These are phyloP conservation scores for Pleurotus cornucopiae DNA, from an alignment of 768 basidiomycete genomes.

Conservation along the genomic window DNA sequence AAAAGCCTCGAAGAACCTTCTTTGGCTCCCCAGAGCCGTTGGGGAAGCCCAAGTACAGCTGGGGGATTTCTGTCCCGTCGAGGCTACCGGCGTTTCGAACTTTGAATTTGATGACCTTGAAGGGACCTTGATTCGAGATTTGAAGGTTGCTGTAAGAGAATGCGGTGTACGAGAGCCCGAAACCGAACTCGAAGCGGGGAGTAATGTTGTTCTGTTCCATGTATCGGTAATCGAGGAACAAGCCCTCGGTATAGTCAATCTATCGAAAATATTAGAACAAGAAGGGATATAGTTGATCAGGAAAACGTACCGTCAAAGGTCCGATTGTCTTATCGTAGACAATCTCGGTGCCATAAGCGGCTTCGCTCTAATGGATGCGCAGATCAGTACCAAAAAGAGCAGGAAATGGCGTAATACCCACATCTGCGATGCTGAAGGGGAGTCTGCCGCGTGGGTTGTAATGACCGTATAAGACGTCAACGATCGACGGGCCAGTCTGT, in stretches of 20 bases:
- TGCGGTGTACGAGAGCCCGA: slow-evolving; percentile 59
- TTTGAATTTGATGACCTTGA: slow-evolving; percentile 52
- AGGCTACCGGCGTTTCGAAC: slow-evolving; percentile 61
- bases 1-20: slow-evolving; percentile 67
- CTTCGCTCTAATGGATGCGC: background rate
- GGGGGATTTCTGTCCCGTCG: slow-evolving; percentile 66
- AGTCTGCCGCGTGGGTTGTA: slow-evolving; percentile 62
- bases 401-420: background rate
- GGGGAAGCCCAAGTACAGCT: slow-evolving; percentile 75
- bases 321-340: slow-evolving; percentile 1
- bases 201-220: slow-evolving; percentile 5
- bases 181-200: slow-evolving; percentile 7
- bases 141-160: slow-evolving; percentile 66
- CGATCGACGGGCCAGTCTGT: slow-evolving; percentile 65
- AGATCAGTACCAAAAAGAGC: background rate
- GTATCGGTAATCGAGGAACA: slow-evolving; percentile 31
- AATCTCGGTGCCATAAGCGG: background rate
- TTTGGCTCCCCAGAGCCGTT: slow-evolving; percentile 64
- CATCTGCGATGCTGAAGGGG: slow-evolving; percentile 72
- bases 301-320: slow-evolving; percentile 17
- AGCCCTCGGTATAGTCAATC: slow-evolving; percentile 20
- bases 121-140: slow-evolving; percentile 35
- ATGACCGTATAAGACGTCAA: slow-evolving; percentile 66
- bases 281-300: background rate
- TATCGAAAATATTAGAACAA: background rate